These are phyloP conservation scores for Entomortierella parvispora DNA, from an alignment of 192 early-diverging fungal species.

Conservation along the genomic window DNA sequence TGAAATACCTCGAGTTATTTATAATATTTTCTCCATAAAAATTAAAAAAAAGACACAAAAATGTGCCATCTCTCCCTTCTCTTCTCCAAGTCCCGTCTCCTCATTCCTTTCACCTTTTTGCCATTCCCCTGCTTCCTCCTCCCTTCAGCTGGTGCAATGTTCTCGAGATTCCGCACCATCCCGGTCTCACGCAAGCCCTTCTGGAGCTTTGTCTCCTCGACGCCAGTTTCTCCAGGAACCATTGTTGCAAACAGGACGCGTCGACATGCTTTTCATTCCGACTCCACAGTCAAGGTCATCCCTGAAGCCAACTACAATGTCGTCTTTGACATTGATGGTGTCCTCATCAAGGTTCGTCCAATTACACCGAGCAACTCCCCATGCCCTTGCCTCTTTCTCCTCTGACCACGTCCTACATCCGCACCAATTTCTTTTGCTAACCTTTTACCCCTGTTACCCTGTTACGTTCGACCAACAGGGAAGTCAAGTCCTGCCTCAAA, in stretches of 20 bases:
- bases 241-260: neutral
- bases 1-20: too few relatives aligned
- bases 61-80: too few relatives aligned
- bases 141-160: too few relatives aligned
- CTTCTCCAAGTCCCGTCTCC: neutral
- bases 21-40: neutral
- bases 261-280: neutral
- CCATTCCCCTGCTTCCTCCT: neutral
- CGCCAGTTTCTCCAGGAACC: neutral
- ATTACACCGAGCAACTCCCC: too few relatives aligned
- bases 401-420: too few relatives aligned
- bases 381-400: too few relatives aligned
- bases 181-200: too few relatives aligned
- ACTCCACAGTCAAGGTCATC: neutral
- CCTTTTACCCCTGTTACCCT: neutral
- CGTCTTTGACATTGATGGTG: slow-evolving; percentile 88
- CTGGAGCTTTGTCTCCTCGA: neutral
- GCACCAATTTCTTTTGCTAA: too few relatives aligned
- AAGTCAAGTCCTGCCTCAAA: slow-evolving; percentile 72
- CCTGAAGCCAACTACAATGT: slow-evolving; percentile 52
- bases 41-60: neutral
- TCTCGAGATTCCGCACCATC: too few relatives aligned
- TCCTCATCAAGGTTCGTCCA: slow-evolving; percentile 77
- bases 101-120: slow-evolving; percentile 1
- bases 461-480: too few relatives aligned